These are phyloP conservation scores for Hypoxylon crocopeplum DNA, from an alignment of 495 filamentous ascomycete genomes.

Conservation along the genomic window DNA sequence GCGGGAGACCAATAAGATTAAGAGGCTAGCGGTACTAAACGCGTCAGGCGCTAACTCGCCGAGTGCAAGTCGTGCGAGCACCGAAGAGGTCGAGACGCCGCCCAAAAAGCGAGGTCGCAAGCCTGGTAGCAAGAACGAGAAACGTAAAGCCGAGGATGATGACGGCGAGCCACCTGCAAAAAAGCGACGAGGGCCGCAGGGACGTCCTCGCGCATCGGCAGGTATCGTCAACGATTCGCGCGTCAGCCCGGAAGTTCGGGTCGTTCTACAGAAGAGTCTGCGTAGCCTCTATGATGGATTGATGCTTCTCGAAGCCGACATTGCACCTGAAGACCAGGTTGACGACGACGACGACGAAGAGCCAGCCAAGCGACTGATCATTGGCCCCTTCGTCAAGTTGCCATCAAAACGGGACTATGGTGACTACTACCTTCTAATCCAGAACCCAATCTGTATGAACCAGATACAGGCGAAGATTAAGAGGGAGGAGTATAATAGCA, in stretches of 20 bases:
- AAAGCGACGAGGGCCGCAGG: conserved; percentile 71
- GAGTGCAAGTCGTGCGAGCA: conserved; percentile 76
- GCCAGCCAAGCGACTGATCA: conserved; percentile 72
- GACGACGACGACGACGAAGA: conserved; percentile 60
- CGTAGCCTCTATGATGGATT: conserved; percentile 76
- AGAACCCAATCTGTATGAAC: conserved; percentile 90
- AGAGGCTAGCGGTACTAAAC: conserved; percentile 54
- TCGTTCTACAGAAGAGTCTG: conserved; percentile 74
- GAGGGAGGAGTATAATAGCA: conserved; percentile 83
- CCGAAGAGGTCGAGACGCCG: conserved; percentile 68
- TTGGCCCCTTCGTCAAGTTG: conserved; percentile 91
- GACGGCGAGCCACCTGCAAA: conserved; percentile 80
- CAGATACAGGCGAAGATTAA: conserved; percentile 93
- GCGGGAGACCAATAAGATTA: conserved; percentile 76
- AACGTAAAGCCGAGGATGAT: conserved; percentile 87
- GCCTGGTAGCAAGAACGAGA: conserved; percentile 70
- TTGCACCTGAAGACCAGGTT: conserved; percentile 57
- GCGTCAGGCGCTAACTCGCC: conserved; percentile 74
- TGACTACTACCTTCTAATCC: conserved; percentile 93
- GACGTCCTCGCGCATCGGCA: conserved; percentile 67
- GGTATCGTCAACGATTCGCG: conserved; percentile 38
- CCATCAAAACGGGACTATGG: conserved; percentile 86
- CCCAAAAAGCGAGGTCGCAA: conserved; percentile 80
- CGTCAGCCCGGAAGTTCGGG: conserved; percentile 57
- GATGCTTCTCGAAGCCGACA: conserved; percentile 77